Percentiles rank a stretch among this genome's conserved stretches.
Conservation (phyloP, 441 rosid genomes). For the Syzygium malaccense region DNA sequence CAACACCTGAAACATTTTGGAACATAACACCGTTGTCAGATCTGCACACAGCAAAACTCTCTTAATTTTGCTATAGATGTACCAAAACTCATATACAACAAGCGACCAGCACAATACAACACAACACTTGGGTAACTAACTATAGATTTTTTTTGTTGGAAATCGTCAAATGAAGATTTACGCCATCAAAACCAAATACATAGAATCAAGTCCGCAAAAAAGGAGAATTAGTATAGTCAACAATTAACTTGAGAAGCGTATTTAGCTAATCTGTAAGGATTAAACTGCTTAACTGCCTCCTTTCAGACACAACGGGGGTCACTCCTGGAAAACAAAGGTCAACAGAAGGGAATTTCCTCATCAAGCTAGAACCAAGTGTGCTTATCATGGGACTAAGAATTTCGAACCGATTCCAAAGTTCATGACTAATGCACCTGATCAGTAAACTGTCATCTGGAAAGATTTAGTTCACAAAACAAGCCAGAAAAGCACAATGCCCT, state of each 20-base stretch:
- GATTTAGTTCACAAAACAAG: not conserved
- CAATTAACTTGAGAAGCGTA: not conserved
- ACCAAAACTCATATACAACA: not conserved
- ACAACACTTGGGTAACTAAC: not conserved
- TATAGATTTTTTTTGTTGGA: not conserved
- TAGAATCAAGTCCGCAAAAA: not conserved
- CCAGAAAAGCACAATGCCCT: not conserved
- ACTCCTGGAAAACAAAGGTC: not conserved
- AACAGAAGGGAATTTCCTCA: not conserved
- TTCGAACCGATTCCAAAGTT: not conserved
- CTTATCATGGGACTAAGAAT: not conserved
- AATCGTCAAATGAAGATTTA: not conserved
- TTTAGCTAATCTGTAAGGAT: not conserved
- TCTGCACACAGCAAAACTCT: not conserved
- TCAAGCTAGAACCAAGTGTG: not conserved
- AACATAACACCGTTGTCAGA: not conserved
- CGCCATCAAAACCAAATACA: not conserved
- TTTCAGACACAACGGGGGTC: not conserved
- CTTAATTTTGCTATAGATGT: not conserved
- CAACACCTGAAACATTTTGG: slow-evolving; percentile 49
- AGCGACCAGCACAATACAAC: not conserved
- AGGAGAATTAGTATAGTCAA: not conserved
- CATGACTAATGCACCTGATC: not conserved
- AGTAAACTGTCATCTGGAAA: not conserved
- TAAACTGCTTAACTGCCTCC: not conserved